Percentiles rank a stretch among this genome's conserved stretches.
Conservation (phyloP, 2,329 filamentous ascomycete genomes). For the Cladosporium sp. region DNA sequence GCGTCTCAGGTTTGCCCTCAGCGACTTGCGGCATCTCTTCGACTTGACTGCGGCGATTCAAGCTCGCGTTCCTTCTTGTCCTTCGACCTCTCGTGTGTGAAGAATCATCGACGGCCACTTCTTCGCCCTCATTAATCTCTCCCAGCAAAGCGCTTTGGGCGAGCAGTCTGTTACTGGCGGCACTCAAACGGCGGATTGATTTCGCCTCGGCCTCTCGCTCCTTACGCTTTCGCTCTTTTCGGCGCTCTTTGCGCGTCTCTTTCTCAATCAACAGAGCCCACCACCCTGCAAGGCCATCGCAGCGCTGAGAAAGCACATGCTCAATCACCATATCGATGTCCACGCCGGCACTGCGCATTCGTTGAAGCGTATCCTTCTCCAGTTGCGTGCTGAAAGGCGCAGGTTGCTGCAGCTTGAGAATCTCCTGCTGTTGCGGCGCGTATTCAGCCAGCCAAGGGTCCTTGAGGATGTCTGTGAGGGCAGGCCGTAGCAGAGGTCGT, state of each 20-base stretch:
- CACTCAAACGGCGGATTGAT: conserved; percentile 76
- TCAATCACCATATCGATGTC: conserved; percentile 94
- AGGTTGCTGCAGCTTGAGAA: conserved; percentile 75
- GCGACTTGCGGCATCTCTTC: conserved; percentile 74
- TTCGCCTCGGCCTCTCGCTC: conserved; percentile 80
- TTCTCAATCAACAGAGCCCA: conserved; percentile 94
- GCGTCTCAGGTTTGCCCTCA: conserved; percentile 51
- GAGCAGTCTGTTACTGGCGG: conserved; percentile 80
- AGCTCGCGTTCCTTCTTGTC: conserved; percentile 49
- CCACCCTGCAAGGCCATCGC: conserved; percentile 89
- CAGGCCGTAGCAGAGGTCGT: conserved; percentile 76
- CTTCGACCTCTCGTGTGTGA: conserved; percentile 71
- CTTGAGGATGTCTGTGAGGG: conserved; percentile 76
- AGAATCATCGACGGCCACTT: conserved; percentile 47
- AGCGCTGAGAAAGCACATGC: conserved; percentile 84
- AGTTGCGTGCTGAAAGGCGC: conserved; percentile 79
- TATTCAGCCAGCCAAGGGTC: conserved; percentile 86
- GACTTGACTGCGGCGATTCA: conserved; percentile 43
- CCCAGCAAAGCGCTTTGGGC: conserved; percentile 63
- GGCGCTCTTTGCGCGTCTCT: conserved; percentile 78
- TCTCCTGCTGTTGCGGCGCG: conserved; percentile 82
- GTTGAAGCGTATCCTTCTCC: conserved; percentile 85
- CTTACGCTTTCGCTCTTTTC: conserved; percentile 76
- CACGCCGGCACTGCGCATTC: conserved; percentile 91
- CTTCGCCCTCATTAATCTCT: conserved; percentile 72